Percentiles rank a stretch among this genome's conserved stretches.
Evolutionary conservation across 257 asterid genomes (phyloP).

Genomic region (Verbena officinalis): DNA sequence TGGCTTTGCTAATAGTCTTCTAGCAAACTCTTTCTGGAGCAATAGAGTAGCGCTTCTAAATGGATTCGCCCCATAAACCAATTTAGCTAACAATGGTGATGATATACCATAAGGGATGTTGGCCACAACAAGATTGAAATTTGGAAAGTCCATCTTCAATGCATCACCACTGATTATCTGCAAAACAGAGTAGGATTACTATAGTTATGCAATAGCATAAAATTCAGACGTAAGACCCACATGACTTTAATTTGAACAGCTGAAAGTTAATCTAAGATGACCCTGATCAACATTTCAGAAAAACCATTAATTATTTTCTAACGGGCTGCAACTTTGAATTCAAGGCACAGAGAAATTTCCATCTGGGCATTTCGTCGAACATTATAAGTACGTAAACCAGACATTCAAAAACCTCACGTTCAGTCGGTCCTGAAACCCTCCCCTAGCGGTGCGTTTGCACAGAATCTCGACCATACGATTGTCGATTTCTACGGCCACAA

Average conservation of each 20-base stretch:
- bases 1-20: conserved; percentile 77
- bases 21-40: conserved; percentile 89
- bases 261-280: not conserved
- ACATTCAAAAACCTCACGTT: conserved; percentile 47
- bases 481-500: conserved; percentile 80
- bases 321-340: not conserved
- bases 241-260: not conserved
- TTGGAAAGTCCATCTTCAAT: conserved; percentile 69
- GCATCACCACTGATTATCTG: conserved; percentile 83
- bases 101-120: conserved; percentile 92
- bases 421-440: conserved; percentile 54
- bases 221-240: not conserved
- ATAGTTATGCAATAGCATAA: not conserved
- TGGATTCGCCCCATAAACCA: conserved; percentile 59
- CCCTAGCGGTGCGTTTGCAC: conserved; percentile 57
- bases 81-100: conserved; percentile 76
- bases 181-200: conserved; percentile 5
- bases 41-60: conserved; percentile 79
- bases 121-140: conserved; percentile 86
- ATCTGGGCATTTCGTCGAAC: conserved; percentile 53
- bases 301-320: not conserved
- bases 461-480: conserved; percentile 79
- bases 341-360: conserved; percentile 19
- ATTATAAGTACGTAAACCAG: not conserved
- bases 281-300: not conserved